Base-by-base conservation (phyloP, 148 eudicot species). In the Polygonum aviculare region DNA sequence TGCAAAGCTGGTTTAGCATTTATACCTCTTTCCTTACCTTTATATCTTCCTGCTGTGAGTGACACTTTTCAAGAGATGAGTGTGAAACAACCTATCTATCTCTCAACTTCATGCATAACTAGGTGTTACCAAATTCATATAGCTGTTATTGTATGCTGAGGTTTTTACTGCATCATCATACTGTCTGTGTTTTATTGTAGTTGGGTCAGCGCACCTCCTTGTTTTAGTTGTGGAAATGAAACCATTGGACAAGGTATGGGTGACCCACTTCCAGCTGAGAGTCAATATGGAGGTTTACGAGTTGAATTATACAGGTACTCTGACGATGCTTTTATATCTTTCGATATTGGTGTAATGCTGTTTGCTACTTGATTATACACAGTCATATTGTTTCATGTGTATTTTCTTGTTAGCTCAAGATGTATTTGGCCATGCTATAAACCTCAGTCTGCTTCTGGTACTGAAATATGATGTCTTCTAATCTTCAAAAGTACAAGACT, bases 221-320 rank as follows among this genome's bases (percentile, higher is more conserved):
- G 98, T 83, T 90, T 89, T 67, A 78, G 82, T 78, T 95, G 98
- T 78, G 91, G 89, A 75, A 77, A 81, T 80, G 90, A 90, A 76
- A 95, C 98, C 45, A 62, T 76, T 70, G 79, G 65, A 69, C 87
- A 85, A 44, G 97, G 94, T 74, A 90, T 86, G 94, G 96, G 96
- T 73, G 77, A 40, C 76, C 74, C 98, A 50, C 81, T 83, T 81
- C 81, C 88, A 15, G 85, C 85, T 49, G 98, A 95, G 83, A 78
- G 74, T 36, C 88, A 33, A 54, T 86, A 87, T 81, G 93, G 94
- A 79, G 94, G 90, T 76, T 85, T 87, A 63, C 89, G 94, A 77
- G 93, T 95, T 74, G 98, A 95, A 85, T 88, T 95, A 78, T 90
- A 90, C 85, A 82, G 97, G 98, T 95, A 95, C 48, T 85, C 57